Conservation (phyloP, 768 basidiomycete species). For the Lepiota venenata region DNA sequence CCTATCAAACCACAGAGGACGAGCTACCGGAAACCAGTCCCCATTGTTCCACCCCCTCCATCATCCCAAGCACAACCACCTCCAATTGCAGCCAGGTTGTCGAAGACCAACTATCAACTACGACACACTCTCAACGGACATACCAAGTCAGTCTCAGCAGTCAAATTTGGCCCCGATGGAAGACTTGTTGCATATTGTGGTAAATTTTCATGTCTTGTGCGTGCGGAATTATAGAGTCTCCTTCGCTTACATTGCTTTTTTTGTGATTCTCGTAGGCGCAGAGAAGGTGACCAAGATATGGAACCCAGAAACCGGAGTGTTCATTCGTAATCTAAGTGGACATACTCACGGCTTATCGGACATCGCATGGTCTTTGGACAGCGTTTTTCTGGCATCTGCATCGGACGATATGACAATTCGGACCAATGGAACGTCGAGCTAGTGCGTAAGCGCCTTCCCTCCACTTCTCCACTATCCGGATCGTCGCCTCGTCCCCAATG, state of each 20-base stretch:
- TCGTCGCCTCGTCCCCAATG: slow-evolving; percentile 40
- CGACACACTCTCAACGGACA: slow-evolving; percentile 73
- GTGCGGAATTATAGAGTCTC: slow-evolving; percentile 12
- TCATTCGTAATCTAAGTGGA: slow-evolving; percentile 69
- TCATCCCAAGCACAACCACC: slow-evolving; percentile 25
- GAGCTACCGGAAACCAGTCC: slow-evolving; percentile 59
- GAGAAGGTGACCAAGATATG: slow-evolving; percentile 81
- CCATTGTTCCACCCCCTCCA: slow-evolving; percentile 26
- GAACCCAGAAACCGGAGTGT: slow-evolving; percentile 77
- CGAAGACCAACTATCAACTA: slow-evolving; percentile 66
- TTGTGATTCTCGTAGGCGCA: slow-evolving; percentile 67
- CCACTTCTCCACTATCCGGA: slow-evolving; percentile 4
- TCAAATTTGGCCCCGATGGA: slow-evolving; percentile 92
- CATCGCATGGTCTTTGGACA: slow-evolving; percentile 85
- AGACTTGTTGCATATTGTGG: slow-evolving; percentile 86
- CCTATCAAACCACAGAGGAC: slow-evolving; percentile 84
- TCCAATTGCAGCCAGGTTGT: slow-evolving; percentile 25
- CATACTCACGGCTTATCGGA: slow-evolving; percentile 86
- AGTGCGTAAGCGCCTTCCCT: slow-evolving; percentile 36
- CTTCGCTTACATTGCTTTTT: slow-evolving; percentile 5
- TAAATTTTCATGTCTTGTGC: slow-evolving; percentile 39
- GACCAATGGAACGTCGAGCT: slow-evolving; percentile 87
- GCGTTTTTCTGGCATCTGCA: slow-evolving; percentile 79
- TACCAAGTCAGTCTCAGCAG: slow-evolving; percentile 78
- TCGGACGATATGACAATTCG: slow-evolving; percentile 90